Evolutionary conservation across 495 filamentous ascomycete genomes (phyloP), one percentile per base, ranked within the genome.

Genomic region (Elaphomyces granulatus): DNA sequence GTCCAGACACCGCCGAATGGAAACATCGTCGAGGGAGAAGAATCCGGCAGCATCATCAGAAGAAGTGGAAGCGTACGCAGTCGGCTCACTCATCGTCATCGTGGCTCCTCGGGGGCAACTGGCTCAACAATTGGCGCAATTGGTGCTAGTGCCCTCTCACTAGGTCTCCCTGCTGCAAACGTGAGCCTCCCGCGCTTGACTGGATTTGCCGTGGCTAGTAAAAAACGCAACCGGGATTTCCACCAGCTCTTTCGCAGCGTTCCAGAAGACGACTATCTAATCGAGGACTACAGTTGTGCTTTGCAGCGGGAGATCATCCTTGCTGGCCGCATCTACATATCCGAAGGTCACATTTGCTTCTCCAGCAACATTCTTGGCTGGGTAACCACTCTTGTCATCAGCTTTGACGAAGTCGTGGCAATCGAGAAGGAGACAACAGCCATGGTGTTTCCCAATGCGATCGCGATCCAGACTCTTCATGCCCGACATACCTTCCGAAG

Each of bases 311-410:
- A 99, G 53, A 99, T 99, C 42, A 78, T 99, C 33, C 72, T 92
- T 8, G 88, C 94, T 46, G 90, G 90, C 2, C 74, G 90, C 30
- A 71, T 99, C 10, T 99, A 99, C 50, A 80, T 99, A 20, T 95
- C 88, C 0, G 90, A 99, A 59, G 86, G 87, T 3, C 87, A 99
- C 48, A 78, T 99, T 26, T 99, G 90, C 63, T 99, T 99, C 60
- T 92, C 87, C 44, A 96, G 90, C 58, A 99, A 99, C 53, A 99
- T 99, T 37, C 71, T 99, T 26, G 90, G 90, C 26, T 99, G 90
- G 90, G 77, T 92, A 1, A 99, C 92, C 1, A 96, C 87, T 3
- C 63, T 96, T 20, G 87, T 99, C 31, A 94, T 99, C 58, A 90
- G 83, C 53, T 99, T 96, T 56, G 92, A 96, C 53, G 90, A 99